These are phyloP conservation scores for Carex arenaria DNA, from an alignment of 202 grass and related monocot species.

Conservation along the genomic window DNA sequence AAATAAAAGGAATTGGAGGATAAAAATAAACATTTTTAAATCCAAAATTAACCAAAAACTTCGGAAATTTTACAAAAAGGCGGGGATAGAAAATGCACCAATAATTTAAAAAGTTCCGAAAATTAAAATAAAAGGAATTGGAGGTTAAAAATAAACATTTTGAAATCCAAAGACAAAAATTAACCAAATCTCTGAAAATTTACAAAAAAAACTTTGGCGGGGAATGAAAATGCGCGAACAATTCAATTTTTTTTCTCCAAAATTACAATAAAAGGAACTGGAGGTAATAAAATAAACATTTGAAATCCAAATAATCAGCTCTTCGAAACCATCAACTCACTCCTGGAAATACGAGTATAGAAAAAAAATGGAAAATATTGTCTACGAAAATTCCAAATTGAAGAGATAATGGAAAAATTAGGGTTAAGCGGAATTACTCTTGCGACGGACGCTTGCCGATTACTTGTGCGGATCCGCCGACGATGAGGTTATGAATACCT, in stretches of 20 bases:
- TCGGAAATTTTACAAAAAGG: neutral
- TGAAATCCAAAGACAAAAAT: no score
- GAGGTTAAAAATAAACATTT: neutral
- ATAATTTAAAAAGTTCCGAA: neutral
- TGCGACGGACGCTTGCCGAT: conserved; percentile 36
- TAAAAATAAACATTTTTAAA: no score
- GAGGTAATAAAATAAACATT: neutral
- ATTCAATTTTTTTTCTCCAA: neutral
- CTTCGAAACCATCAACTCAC: conserved; percentile 20
- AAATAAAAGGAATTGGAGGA: no score
- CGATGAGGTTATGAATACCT: conserved; percentile 45
- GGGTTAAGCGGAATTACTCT: conserved; percentile 30
- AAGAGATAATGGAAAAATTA: neutral
- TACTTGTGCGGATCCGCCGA: conserved; percentile 25
- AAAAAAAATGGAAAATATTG: neutral
- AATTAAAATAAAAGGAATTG: neutral
- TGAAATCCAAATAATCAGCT: conserved; percentile 1
- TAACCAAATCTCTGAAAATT: no score
- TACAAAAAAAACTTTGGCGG: no score
- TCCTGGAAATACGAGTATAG: conserved; percentile 25
- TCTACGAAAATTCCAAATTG: neutral
- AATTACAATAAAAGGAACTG: neutral
- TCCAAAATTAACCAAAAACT: neutral
- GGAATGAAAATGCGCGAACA: no score
- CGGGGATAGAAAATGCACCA: no score